Evolutionary conservation across 306 rosid species (phyloP).

Genomic region (Rubus parviflorus): DNA sequence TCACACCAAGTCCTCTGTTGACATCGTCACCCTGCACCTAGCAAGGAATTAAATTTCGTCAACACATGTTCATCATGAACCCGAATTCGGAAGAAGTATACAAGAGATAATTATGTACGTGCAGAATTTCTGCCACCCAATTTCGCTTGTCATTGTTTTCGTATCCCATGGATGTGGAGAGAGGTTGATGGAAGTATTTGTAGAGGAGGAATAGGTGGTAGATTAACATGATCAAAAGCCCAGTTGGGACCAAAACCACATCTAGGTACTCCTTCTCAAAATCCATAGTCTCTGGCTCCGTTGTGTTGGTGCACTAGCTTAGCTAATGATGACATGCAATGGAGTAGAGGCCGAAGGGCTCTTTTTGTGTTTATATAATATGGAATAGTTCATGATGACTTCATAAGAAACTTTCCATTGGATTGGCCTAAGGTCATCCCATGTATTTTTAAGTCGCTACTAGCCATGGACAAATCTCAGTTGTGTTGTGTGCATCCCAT

Average conservation of each 20-base stretch:
- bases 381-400: neutral
- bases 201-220: conserved; percentile 1
- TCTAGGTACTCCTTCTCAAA: neutral
- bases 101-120: neutral
- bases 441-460: neutral
- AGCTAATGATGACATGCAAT: neutral
- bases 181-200: neutral
- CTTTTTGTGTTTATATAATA: neutral
- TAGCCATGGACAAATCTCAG: neutral
- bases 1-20: conserved; percentile 38
- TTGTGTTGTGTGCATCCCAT: neutral
- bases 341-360: too few species aligned
- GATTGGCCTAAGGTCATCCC: neutral
- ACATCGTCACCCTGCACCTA: conserved; percentile 38
- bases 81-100: neutral
- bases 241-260: conserved; percentile 1
- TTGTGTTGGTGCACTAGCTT: neutral
- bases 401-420: neutral
- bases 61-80: neutral
- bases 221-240: neutral
- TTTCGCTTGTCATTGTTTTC: neutral
- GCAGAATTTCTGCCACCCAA: conserved; percentile 4
- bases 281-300: neutral
- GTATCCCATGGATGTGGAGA: neutral
- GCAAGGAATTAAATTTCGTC: neutral